Evolutionary conservation across 169 alveolate genomes (phyloP).

Genomic region (Plasmodium inui): DNA sequence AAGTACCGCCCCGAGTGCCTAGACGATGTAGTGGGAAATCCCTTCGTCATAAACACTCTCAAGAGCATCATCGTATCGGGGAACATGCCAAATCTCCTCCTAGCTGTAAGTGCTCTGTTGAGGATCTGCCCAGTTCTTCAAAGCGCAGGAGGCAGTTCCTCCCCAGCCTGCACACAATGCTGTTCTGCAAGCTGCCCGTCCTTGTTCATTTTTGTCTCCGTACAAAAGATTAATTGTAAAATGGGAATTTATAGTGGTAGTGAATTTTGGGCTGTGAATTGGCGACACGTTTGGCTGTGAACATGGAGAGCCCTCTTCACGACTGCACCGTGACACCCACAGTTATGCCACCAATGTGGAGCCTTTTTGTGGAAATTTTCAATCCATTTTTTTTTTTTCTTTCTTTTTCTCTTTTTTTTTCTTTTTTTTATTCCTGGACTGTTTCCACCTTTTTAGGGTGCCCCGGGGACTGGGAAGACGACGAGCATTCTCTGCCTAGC

Average conservation of each 20-base stretch:
- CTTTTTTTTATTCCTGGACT: not conserved
- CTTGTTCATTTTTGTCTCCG: not conserved
- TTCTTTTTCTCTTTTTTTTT: conserved; percentile 1
- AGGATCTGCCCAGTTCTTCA: not conserved
- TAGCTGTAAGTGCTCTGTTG: conserved; percentile 85
- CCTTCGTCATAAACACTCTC: conserved; percentile 92
- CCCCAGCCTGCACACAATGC: not conserved
- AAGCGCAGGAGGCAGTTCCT: not conserved
- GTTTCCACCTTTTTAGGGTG: conserved; percentile 89
- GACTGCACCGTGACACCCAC: not conserved
- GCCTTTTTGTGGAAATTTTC: not conserved
- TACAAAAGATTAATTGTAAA: not conserved
- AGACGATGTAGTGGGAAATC: conserved; percentile 97
- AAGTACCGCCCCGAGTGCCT: conserved; percentile 97
- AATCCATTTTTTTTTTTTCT: conserved; percentile 3
- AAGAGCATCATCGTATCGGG: conserved; percentile 95
- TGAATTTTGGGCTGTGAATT: not conserved
- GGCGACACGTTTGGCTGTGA: not conserved
- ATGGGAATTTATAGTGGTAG: not conserved
- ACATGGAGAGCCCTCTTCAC: not conserved
- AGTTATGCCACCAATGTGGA: not conserved
- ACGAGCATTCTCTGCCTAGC: conserved; percentile 98
- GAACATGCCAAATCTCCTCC: conserved; percentile 96
- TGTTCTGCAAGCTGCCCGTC: not conserved
- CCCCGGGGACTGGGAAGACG: conserved; percentile 99